Base-by-base conservation (phyloP, 2,329 filamentous ascomycete species). In the Dactylellina sp. region DNA sequence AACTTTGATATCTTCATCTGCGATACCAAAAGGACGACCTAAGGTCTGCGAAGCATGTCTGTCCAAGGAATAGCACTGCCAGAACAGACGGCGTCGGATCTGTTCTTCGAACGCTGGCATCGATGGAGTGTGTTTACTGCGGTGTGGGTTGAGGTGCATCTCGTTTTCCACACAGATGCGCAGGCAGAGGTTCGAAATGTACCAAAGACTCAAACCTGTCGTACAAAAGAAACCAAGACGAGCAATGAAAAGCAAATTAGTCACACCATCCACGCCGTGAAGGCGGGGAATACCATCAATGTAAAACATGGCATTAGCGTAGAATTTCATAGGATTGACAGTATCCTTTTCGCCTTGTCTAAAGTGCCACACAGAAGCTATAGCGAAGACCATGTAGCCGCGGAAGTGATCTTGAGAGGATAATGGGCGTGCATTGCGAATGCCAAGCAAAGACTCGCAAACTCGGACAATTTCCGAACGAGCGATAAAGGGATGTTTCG, bases 41-140 rank as follows among this genome's bases (percentile, higher is more conserved):
- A 83, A 72, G 0, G 81, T 83, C 24, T 80, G 80, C 0, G 81
- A 80, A 46, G 82, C 81, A 25, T 82, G 78, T 18, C 82, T 79
- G 56, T 83, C 82, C 1, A 83, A 78, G n/a, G 82, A 82, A 66
- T 83, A 83, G 6, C 82, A 77, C 76, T 81, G 82, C 82, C 82
- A 83, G 68, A 83, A 83, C 0, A 80, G 80, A n/a, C 82, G 80
- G 62, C 82, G 82, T 1, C 80, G 76, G 79, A 82, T 81, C 59
- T 83, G 81, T 28, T 81, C 79, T 49, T 82, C 81, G 6, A 79
- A 75, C 6, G 71, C 71, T 7, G 71, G 64, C 63, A 75, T 59
- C 1, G 71, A 63, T 18, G 63, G 71, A 1, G 71, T 61, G 18
- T 63, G 63, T 39, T 70, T 70, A 44, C 71, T 75, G 4, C 71